These are phyloP conservation scores for Aspergillus sclerotioniger DNA, from an alignment of 495 filamentous ascomycete species.

Conservation along the genomic window DNA sequence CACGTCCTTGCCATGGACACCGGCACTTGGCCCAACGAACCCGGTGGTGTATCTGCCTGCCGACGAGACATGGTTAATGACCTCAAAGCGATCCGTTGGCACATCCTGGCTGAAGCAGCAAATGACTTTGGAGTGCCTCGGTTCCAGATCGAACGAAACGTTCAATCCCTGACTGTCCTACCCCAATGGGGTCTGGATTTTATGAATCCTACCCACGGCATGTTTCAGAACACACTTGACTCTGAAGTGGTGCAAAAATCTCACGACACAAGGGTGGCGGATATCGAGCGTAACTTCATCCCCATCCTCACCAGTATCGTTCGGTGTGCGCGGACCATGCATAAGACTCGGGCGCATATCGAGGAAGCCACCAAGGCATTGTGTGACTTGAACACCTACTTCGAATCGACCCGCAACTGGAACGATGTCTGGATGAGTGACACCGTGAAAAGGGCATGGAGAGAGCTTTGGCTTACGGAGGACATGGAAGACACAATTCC, in stretches of 20 bases:
- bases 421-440: conserved; percentile 61
- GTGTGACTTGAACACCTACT: conserved; percentile 59
- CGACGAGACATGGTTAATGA: conserved; percentile 63
- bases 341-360: conserved; percentile 47
- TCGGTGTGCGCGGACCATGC: conserved; percentile 49
- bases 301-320: conserved; percentile 58
- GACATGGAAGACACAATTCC: conserved; percentile 52
- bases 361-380: conserved; percentile 54
- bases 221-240: conserved; percentile 60
- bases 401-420: conserved; percentile 57
- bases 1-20: conserved; percentile 62
- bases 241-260: conserved; percentile 55
- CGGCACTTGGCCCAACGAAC: conserved; percentile 64
- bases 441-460: conserved; percentile 55
- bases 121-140: conserved; percentile 64
- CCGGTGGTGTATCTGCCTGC: conserved; percentile 65
- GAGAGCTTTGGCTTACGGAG: conserved; percentile 56
- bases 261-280: conserved; percentile 43
- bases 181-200: conserved; percentile 65
- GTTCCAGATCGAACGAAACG: conserved; percentile 62
- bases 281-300: conserved; percentile 58
- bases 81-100: conserved; percentile 57
- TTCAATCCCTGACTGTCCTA: conserved; percentile 61
- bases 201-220: conserved; percentile 57
- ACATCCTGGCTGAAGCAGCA: conserved; percentile 61